Percentiles rank a stretch among this genome's conserved stretches.
These are phyloP conservation scores for Hemileccinum rubropunctum DNA, from an alignment of 768 basidiomycete species.

Conservation along the genomic window DNA sequence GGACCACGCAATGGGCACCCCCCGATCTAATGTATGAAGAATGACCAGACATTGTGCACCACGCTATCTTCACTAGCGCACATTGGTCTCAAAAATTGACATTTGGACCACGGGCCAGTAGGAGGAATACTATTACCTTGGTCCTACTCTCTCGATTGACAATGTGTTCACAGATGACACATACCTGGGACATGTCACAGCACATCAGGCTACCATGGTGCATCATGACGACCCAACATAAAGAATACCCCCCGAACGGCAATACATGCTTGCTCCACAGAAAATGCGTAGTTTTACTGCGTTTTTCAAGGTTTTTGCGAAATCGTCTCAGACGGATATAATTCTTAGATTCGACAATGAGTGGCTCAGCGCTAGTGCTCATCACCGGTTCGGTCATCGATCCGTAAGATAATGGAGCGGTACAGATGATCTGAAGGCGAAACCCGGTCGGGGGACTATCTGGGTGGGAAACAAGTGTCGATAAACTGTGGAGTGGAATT, in stretches of 20 bases:
- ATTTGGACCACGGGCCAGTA: too few relatives aligned
- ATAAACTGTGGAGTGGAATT: too few relatives aligned
- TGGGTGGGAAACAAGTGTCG: too few relatives aligned
- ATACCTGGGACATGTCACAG: not conserved
- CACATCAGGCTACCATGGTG: not conserved
- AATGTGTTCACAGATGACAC: not conserved
- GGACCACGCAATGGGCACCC: not conserved
- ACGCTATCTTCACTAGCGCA: too few relatives aligned
- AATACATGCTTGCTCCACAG: not conserved
- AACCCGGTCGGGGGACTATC: not conserved
- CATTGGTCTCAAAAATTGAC: too few relatives aligned
- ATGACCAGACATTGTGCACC: not conserved
- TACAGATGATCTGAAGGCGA: not conserved
- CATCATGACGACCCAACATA: not conserved
- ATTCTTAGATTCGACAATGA: not conserved
- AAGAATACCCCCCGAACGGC: not conserved
- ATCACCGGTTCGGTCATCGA: not conserved
- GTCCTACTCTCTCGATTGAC: not conserved
- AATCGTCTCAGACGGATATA: not conserved
- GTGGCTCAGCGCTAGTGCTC: not conserved
- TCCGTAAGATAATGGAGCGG: not conserved
- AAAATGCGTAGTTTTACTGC: too few relatives aligned
- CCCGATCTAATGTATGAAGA: not conserved
- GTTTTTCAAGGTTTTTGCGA: not conserved
- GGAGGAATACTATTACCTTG: not conserved